phyloP scores from a whole-genome alignment of 2,329 filamentous ascomycete species.

The Xylaria sp. region DNA sequence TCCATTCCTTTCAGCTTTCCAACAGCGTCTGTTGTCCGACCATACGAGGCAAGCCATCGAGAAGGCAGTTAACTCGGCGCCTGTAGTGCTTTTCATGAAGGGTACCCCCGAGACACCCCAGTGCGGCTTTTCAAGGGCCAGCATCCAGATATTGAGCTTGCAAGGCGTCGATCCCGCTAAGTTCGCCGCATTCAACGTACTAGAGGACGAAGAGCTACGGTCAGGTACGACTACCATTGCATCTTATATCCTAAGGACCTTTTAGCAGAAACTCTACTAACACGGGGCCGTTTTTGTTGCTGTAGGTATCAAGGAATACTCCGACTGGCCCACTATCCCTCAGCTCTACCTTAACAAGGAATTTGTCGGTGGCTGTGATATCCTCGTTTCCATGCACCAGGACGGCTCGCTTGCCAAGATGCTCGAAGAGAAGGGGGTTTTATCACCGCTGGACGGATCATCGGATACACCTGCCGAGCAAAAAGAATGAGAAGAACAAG shows the following conservation, averaged over 20 bases:
- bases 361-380: constrained; percentile 98
- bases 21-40: constrained; percentile 79
- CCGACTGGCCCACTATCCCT: constrained; percentile 98
- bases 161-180: constrained; percentile 96
- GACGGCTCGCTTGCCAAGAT: constrained; percentile 92
- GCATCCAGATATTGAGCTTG: constrained; percentile 92
- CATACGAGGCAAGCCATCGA: constrained; percentile 87
- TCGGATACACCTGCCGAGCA: constrained; percentile 45
- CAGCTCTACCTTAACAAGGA: constrained; percentile 96
- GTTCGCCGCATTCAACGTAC: constrained; percentile 97
- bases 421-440: constrained; percentile 90
- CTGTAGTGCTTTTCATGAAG: constrained; percentile 99
- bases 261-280: constrained; percentile 18
- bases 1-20: constrained; percentile 51
- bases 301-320: constrained; percentile 97
- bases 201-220: constrained; percentile 89
- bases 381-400: constrained; percentile 96
- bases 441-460: constrained; percentile 68
- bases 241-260: background rate
- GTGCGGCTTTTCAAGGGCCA: constrained; percentile 95
- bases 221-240: constrained; percentile 66
- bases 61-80: constrained; percentile 85
- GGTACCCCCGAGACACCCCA: constrained; percentile 95
- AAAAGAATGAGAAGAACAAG: constrained; percentile 26
- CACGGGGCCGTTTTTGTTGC: background rate